Base-by-base conservation (phyloP, 139 green algal species). In the Haematococcus lacustris region DNA sequence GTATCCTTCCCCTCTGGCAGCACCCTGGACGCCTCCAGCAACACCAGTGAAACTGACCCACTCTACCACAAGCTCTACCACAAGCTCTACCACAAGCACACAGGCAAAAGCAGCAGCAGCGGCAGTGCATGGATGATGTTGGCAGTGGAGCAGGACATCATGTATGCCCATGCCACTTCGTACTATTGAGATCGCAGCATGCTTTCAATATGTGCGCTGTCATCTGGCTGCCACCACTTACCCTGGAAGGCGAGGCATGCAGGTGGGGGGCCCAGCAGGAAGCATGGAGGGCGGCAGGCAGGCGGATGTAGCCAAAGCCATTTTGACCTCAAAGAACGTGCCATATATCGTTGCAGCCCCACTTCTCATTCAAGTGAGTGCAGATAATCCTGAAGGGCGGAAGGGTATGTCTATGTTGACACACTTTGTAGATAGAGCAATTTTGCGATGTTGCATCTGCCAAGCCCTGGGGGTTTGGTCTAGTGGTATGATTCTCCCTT, bases 341-440 rank as follows among this genome's bases (percentile, higher is more conserved):
- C 94, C 94, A 1, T 99, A 98, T 80, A 71, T 97, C 2, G 91
- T 98, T 61, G 92, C 93, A 1, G 93, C 92, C 4, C 94, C 94
- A 0, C 82, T 98, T 59, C 87, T 98, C 1, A 97, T 98, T 43
- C 94, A 98, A 78, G 90, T 76, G 57, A 33, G 50, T 39, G 13
- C 13, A 28, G 47, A 21, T 57, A 57, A 57, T n/a, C 13, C 47
- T n/a, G 13, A 13, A 57, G 21, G 47, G 13, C 13, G 13, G 47
- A 57, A 21, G 21, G 47, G 47, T 57, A 21, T n/a, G 47, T n/a
- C n/a, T n/a, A n/a, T n/a, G n/a, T n/a, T n/a, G n/a, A n/a, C n/a
- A n/a, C n/a, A n/a, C n/a, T n/a, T n/a, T n/a, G n/a, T n/a, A n/a
- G n/a, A n/a, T n/a, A n/a, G n/a, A n/a, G n/a, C n/a, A n/a, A n/a